phyloP scores from a whole-genome alignment of 768 basidiomycete genomes.

The Calvatia gigantea region DNA sequence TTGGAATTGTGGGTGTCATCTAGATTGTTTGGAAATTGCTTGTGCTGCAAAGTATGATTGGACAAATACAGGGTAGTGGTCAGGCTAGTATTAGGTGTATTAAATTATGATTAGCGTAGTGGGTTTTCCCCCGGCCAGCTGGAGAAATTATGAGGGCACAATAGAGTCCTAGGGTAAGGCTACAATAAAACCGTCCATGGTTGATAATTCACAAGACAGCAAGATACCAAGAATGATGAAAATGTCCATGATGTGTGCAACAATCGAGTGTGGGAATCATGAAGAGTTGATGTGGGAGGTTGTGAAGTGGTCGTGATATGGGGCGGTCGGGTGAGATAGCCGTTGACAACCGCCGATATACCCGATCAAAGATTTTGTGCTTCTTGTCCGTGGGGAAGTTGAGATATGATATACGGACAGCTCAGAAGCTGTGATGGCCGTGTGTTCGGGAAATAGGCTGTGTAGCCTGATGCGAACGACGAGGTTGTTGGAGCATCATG shows the following conservation, averaged over 20 bases:
- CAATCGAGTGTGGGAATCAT: not conserved
- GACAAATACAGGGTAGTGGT: not conserved
- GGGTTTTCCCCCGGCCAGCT: not conserved
- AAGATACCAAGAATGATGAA: not conserved
- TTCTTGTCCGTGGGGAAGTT: too few relatives aligned
- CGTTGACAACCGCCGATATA: too few relatives aligned
- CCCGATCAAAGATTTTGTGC: too few relatives aligned
- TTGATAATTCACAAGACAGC: not conserved
- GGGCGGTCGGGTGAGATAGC: too few relatives aligned
- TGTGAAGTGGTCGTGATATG: not conserved
- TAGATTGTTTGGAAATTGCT: too few relatives aligned
- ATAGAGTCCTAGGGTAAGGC: not conserved
- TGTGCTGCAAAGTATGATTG: not conserved
- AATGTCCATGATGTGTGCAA: not conserved
- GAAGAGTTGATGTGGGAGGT: not conserved
- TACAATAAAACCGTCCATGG: not conserved
- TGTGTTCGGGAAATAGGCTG: not conserved
- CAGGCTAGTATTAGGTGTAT: not conserved
- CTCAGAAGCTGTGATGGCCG: not conserved
- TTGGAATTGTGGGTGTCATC: too few relatives aligned
- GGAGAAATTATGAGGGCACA: not conserved
- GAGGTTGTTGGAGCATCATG: constrained; percentile 16
- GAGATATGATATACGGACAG: too few relatives aligned
- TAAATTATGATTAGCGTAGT: not conserved
- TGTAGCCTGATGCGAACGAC: not conserved